A percentile compares a stretch with the other conserved stretches of the same genome.
These are phyloP conservation scores for Solanum arcanum DNA, from an alignment of 257 asterid species.

Conservation along the genomic window DNA sequence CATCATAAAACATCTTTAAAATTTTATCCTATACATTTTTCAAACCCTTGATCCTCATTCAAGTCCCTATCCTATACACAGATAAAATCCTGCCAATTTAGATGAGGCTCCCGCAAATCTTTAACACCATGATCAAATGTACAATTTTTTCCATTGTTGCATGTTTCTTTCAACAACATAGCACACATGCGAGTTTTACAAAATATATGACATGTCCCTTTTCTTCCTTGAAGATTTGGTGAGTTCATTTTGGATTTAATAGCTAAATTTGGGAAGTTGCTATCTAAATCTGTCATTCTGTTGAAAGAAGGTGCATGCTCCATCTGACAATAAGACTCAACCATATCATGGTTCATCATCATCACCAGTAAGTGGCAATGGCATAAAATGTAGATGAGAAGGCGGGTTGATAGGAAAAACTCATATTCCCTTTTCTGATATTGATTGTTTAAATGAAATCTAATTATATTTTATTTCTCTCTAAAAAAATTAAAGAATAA, in stretches of 20 bases:
- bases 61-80: conserved; percentile 51
- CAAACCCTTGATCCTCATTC: conserved; percentile 41
- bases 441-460: background rate
- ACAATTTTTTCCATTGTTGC: conserved; percentile 58
- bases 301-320: background rate
- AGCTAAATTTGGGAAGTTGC: background rate
- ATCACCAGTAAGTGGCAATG: background rate
- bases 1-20: conserved; percentile 57
- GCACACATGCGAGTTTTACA: conserved; percentile 64
- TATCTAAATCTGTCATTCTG: background rate
- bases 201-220: conserved; percentile 60
- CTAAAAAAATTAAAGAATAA: background rate
- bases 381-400: conserved; percentile 8
- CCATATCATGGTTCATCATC: conserved; percentile 7
- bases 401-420: conserved; percentile 44
- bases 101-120: conserved; percentile 62
- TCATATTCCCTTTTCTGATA: conserved; percentile 17
- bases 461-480: background rate
- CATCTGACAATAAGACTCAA: conserved; percentile 14
- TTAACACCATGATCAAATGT: conserved; percentile 68
- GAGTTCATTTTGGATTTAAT: conserved; percentile 21
- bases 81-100: conserved; percentile 67
- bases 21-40: conserved; percentile 38
- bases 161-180: conserved; percentile 45
- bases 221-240: conserved; percentile 11